Conservation (phyloP, 805 yeast genomes). For the Zygotorulaspora florentina region DNA sequence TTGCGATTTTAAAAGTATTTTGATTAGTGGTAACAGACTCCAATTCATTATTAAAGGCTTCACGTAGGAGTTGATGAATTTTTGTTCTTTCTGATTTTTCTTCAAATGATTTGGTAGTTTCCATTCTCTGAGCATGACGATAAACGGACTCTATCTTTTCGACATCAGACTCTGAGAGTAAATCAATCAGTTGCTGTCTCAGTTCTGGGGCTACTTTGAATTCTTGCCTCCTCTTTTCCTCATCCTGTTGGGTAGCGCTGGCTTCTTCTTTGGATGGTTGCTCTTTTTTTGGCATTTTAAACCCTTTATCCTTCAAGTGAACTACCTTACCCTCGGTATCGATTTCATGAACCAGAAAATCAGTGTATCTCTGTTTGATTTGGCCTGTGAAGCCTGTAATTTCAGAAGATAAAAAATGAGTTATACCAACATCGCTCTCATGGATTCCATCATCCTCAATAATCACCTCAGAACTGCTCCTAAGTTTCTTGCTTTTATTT, state of each 20-base stretch:
- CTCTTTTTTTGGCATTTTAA: slow-evolving; percentile 48
- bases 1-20: slow-evolving; percentile 60
- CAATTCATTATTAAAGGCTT: slow-evolving; percentile 64
- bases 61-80: slow-evolving; percentile 72
- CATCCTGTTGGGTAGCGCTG: slow-evolving; percentile 33
- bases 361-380: slow-evolving; percentile 86
- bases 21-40: slow-evolving; percentile 74
- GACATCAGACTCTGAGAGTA: slow-evolving; percentile 61
- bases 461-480: slow-evolving; percentile 7
- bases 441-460: slow-evolving; percentile 41
- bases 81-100: slow-evolving; percentile 73
- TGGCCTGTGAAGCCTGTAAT: slow-evolving; percentile 68
- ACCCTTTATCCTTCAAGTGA: slow-evolving; percentile 71
- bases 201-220: slow-evolving; percentile 47
- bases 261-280: slow-evolving; percentile 41
- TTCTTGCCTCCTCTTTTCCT: slow-evolving; percentile 28
- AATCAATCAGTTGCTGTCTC: slow-evolving; percentile 43
- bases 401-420: slow-evolving; percentile 54
- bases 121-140: slow-evolving; percentile 51
- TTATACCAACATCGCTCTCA: slow-evolving; percentile 85
- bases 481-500: slow-evolving; percentile 21
- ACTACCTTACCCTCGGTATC: slow-evolving; percentile 63
- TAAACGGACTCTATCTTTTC: slow-evolving; percentile 51
- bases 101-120: slow-evolving; percentile 51
- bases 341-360: slow-evolving; percentile 90